Base-by-base conservation (phyloP, 2,329 filamentous ascomycete genomes). In the Fusarium oxysporum region DNA sequence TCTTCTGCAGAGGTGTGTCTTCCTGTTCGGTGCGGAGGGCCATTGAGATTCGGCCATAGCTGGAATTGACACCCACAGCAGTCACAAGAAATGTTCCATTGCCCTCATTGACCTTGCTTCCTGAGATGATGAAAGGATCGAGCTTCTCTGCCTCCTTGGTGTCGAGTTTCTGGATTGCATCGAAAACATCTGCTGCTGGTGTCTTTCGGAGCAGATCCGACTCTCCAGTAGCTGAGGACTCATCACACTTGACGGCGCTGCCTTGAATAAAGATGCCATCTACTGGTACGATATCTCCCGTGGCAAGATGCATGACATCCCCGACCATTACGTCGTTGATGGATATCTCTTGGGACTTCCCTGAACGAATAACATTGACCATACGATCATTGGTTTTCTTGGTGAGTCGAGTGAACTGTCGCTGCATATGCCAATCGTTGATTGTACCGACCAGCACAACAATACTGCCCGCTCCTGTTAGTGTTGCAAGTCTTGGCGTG, bases 141-240 rank as follows among this genome's bases (percentile, higher is more conserved):
- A 91, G 82, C 53, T 90, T 87, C 60, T 80, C 78, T 9, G 75
- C 71, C 16, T 76, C 84, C 25, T 85, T 56, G 43, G 58, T 25
- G 83, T 41, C 82, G 84, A 32, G 85, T 82, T 51, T 86, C 83
- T 74, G 67, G 19, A 92, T 84, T 14, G 84, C 84, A 44, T 86
- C 81, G 82, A 87, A 89, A 54, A 91, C 90, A 53, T 89, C 86
- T 16, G 89, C 85, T 17, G 87, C 91, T 9, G 84, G 80, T 1
- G 86, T 89, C 82, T 94, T 94, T 80, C 90, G 91, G 80, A 93
- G 87, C 56, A 91, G 86, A 75, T 94, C 92, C 1, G 91, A 93
- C 81, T 94, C 92, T 72, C 92, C 92, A 32, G 92, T 93, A 3
- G 91, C 90, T 16, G 91, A 92, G 6, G 91, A 93, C 77, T 94